phyloP scores from a whole-genome alignment of 2,329 filamentous ascomycete genomes.

The Nectriaceae sp. region DNA sequence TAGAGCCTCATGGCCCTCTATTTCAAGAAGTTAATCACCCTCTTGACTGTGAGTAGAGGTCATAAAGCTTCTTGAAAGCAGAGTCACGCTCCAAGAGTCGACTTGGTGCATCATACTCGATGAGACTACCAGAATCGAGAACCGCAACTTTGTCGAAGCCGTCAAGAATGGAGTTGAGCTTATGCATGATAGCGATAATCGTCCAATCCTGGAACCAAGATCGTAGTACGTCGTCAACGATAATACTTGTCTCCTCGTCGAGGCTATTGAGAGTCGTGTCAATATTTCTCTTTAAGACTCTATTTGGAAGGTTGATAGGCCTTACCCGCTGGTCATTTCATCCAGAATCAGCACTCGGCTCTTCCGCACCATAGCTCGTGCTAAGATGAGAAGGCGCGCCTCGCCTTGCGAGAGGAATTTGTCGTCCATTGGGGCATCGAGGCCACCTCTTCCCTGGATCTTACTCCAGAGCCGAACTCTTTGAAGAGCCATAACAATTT shows the following conservation, averaged over 20 bases:
- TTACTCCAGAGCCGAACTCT: slow-evolving; percentile 19
- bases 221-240: slow-evolving; percentile 38
- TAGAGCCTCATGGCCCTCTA: no score
- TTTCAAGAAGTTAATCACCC: no score
- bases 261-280: slow-evolving; percentile 30
- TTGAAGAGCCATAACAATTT: slow-evolving; percentile 12
- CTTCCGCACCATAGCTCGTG: slow-evolving; percentile 28
- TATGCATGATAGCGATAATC: slow-evolving; percentile 48
- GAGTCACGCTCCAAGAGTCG: slow-evolving; percentile 2
- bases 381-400: slow-evolving; percentile 23
- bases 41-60: not conserved
- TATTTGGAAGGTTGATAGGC: no score
- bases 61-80: slow-evolving; percentile 5
- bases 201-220: slow-evolving; percentile 46
- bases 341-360: slow-evolving; percentile 40
- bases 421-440: slow-evolving; percentile 16
- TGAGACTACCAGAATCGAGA: slow-evolving; percentile 46
- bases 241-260: slow-evolving; percentile 39
- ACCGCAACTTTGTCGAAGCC: slow-evolving; percentile 50
- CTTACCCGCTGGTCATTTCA: slow-evolving; percentile 34
- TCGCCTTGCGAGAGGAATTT: slow-evolving; percentile 22
- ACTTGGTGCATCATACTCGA: slow-evolving; percentile 32
- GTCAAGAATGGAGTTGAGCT: slow-evolving; percentile 48
- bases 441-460: slow-evolving; percentile 10
- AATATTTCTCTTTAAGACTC: no score